Percentiles rank a stretch among this genome's conserved stretches.
Evolutionary conservation across 1,139 yeast genomes (phyloP).

Genomic region (Diutina pseudorugosa): DNA sequence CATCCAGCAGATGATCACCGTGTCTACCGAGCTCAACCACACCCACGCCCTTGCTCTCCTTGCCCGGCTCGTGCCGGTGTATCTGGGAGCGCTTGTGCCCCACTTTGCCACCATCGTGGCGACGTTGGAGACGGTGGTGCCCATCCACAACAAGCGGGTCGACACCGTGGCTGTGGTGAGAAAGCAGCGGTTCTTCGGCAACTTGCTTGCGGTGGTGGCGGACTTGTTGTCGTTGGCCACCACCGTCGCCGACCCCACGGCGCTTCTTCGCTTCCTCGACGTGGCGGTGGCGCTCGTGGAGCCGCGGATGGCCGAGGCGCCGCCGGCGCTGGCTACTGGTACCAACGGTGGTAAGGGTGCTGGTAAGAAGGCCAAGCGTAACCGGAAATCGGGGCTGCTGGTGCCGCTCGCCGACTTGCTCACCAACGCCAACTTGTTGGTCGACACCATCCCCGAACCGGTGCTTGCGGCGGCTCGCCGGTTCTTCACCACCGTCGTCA

Average conservation of each 20-base stretch:
- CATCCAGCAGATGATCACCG: background rate
- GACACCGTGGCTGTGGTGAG: background rate
- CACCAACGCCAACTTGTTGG: background rate
- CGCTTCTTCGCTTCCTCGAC: background rate
- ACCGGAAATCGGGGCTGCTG: background rate
- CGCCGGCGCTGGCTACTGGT: background rate
- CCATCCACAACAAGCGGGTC: background rate
- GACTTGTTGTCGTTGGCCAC: background rate
- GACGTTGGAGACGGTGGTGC: constrained; percentile 1
- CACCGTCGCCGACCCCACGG: background rate
- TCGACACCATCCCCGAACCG: background rate
- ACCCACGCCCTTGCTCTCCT: background rate
- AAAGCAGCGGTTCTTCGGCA: background rate
- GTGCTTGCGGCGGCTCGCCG: background rate
- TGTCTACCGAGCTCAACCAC: background rate
- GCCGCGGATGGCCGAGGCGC: background rate
- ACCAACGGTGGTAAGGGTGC: background rate
- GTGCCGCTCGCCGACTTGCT: background rate
- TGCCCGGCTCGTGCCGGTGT: background rate
- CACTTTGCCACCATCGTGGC: background rate
- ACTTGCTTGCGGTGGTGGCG: background rate
- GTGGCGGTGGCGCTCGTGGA: background rate
- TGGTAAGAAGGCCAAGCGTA: background rate
- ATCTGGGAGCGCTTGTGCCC: background rate
- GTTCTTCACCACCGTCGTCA: background rate